Evolutionary conservation across 2,329 filamentous ascomycete genomes (phyloP).

Genomic region (Penicillium sp.): DNA sequence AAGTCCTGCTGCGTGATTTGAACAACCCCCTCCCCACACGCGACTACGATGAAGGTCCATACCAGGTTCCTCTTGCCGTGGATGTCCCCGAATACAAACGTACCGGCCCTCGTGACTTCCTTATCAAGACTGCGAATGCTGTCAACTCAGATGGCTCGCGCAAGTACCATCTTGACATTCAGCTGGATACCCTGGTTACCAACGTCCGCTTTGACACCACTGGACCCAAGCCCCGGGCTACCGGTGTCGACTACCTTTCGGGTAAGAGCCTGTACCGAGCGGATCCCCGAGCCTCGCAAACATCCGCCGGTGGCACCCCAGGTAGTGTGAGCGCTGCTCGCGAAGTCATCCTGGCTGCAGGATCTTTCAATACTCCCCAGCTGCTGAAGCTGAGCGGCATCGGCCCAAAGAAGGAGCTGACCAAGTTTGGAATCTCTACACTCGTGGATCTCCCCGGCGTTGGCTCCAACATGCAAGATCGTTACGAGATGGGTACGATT

Average conservation of each 20-base stretch:
- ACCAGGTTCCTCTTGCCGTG: constrained; percentile 61
- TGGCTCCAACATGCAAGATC: constrained; percentile 64
- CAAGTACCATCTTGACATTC: constrained; percentile 58
- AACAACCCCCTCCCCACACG: constrained; percentile 51
- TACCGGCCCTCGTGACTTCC: constrained; percentile 58
- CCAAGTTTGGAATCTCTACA: constrained; percentile 53
- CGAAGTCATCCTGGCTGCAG: constrained; percentile 50
- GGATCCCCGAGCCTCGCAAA: constrained; percentile 38
- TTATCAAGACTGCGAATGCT: constrained; percentile 54
- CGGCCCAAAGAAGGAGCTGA: constrained; percentile 56
- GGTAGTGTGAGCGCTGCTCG: constrained; percentile 43
- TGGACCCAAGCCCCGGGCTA: constrained; percentile 42
- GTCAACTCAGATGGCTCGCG: constrained; percentile 53
- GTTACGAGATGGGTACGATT: constrained; percentile 58
- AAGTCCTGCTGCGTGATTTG: constrained; percentile 53
- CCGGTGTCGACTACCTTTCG: constrained; percentile 51
- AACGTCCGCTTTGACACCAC: constrained; percentile 47
- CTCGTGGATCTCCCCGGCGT: constrained; percentile 61
- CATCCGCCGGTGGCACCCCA: constrained; percentile 30
- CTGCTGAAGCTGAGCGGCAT: constrained; percentile 64
- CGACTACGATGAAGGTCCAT: constrained; percentile 53
- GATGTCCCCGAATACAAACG: constrained; percentile 51
- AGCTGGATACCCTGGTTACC: constrained; percentile 49
- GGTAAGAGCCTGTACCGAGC: constrained; percentile 51
- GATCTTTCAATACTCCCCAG: constrained; percentile 65